Base-by-base conservation (phyloP, 2,329 filamentous ascomycete species). In the Ophiosphaerella narmari region DNA sequence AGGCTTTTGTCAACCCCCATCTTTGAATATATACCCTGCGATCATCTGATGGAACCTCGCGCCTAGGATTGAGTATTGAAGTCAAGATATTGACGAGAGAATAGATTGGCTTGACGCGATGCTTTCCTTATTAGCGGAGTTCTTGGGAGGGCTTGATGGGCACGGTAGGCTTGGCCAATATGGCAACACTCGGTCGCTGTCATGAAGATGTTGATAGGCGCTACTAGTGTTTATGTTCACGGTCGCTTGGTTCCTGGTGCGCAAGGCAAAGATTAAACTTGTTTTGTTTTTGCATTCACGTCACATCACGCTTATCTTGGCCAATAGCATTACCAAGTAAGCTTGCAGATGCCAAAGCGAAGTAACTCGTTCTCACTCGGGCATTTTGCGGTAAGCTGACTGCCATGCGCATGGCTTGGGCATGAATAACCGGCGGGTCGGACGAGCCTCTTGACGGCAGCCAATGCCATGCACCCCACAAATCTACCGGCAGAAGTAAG, bases 381-480 rank as follows among this genome's bases (percentile, higher is more conserved):
- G 18, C 7, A 7, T 36, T 37, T 29, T 29, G 11, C 26, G 26
- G 26, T 29, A 29, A 29, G 26, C 26, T 6, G 26, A 29, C 26
- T 29, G 26, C 26, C 26, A 11, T 34, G 4, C 7, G 29, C 13
- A 33, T 33, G 7, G 18, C 38, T 58, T 50, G 43, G 52, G 47
- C 31, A 47, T 40, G 37, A 62, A 66, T 66, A 68, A 37, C 64
- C 64, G 65, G 65, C 63, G 65, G 65, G 44, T 53, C 32, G 14
- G 50, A 32, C 40, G 46, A 43, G 42, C 31, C 44, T 46, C 44
- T 45, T 38, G 43, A 38, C 48, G 43, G 46, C 50, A 50, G 39
- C 43, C 50, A 39, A 52, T 43, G 43, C 33, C 34, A 54, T 64
- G 63, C 48, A 68, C 60, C 62, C 65, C 64, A 58, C 59, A 63